Conservation (phyloP, 306 rosid species). For the Fragaria ananassa region DNA sequence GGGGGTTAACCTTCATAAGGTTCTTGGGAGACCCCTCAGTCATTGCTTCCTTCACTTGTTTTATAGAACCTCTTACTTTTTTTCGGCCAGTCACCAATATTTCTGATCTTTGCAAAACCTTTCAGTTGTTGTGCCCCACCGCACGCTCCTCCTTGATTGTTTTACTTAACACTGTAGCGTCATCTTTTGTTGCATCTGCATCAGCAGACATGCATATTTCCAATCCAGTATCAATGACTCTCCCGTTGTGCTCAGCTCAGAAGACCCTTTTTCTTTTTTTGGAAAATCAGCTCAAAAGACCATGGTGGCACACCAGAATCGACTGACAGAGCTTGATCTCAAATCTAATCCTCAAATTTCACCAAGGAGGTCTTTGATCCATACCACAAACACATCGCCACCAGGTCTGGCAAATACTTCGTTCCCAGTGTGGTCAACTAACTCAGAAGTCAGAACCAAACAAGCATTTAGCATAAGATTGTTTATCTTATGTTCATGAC, state of each 20-base stretch:
- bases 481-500: no score
- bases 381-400: slow-evolving; percentile 47
- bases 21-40: slow-evolving; percentile 6
- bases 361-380: slow-evolving; percentile 36
- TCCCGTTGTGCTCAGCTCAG: not conserved
- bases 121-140: no score
- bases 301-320: slow-evolving; percentile 17
- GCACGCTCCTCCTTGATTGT: no score
- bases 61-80: not conserved
- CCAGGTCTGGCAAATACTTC: slow-evolving; percentile 44
- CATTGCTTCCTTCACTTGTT: slow-evolving; percentile 5
- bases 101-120: no score
- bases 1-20: not conserved
- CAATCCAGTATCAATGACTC: no score
- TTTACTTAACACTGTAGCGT: no score
- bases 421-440: slow-evolving; percentile 28
- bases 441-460: slow-evolving; percentile 18
- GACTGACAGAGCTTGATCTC: not conserved
- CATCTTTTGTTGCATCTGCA: no score
- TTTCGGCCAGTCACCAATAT: not conserved
- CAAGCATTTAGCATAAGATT: slow-evolving; percentile 35
- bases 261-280: no score
- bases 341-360: slow-evolving; percentile 8
- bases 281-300: slow-evolving; percentile 8
- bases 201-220: no score